Evolutionary conservation across 805 yeast genomes (phyloP).

Genomic region (Isabelozyma rhagii): DNA sequence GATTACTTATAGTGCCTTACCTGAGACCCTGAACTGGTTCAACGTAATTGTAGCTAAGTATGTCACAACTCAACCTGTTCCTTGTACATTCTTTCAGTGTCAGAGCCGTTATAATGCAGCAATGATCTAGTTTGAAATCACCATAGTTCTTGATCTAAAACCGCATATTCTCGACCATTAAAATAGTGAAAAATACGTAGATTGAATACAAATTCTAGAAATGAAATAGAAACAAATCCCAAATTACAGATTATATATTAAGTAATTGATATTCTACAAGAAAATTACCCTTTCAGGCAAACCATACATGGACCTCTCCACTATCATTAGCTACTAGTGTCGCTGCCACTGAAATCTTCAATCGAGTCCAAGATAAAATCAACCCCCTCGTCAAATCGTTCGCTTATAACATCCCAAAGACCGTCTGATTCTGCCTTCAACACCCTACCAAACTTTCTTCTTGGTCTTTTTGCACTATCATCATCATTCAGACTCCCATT

Average conservation of each 20-base stretch:
- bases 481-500: slow-evolving; percentile 15
- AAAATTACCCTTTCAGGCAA: no score
- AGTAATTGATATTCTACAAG: neutral
- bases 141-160: no score
- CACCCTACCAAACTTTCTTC: slow-evolving; percentile 90
- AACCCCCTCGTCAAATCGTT: slow-evolving; percentile 78
- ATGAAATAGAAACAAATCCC: slow-evolving; percentile 2
- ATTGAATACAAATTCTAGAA: neutral
- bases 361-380: slow-evolving; percentile 80
- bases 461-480: slow-evolving; percentile 59
- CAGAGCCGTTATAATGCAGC: no score
- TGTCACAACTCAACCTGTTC: neutral
- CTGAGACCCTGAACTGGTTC: neutral
- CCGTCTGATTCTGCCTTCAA: slow-evolving; percentile 71
- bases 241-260: neutral
- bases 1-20: neutral
- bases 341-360: slow-evolving; percentile 44
- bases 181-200: neutral
- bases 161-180: no score
- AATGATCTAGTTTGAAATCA: no score
- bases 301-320: neutral
- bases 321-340: slow-evolving; percentile 10
- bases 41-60: neutral
- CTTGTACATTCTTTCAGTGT: no score
- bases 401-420: slow-evolving; percentile 71